A percentile compares a stretch with the other conserved stretches of the same genome.
These are phyloP conservation scores for Prunus mira DNA, from an alignment of 306 rosid genomes.

Conservation along the genomic window DNA sequence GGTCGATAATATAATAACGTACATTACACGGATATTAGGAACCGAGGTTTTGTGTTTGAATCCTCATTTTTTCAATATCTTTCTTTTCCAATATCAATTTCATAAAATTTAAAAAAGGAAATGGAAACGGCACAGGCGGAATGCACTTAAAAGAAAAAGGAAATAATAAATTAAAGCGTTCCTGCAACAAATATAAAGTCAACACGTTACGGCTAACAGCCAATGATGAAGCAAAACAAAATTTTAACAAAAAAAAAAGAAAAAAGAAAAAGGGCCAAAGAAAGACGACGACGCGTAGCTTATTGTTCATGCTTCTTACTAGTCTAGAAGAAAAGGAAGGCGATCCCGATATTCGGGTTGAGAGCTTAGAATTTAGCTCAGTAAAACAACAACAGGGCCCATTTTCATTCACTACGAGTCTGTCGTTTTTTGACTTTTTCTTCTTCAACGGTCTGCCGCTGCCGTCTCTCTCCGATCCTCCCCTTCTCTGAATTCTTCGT, in stretches of 20 bases:
- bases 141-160: background rate
- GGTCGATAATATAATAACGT: too few relatives aligned
- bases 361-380: background rate
- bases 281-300: background rate
- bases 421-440: conserved; percentile 21
- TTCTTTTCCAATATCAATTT: too few relatives aligned
- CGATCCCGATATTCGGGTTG: background rate
- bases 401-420: background rate
- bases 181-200: too few relatives aligned
- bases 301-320: background rate
- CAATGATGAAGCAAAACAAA: background rate
- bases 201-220: background rate
- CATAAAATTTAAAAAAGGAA: too few relatives aligned
- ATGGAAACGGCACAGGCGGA: background rate
- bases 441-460: conserved; percentile 22
- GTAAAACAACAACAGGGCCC: background rate
- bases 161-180: background rate
- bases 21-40: too few relatives aligned
- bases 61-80: too few relatives aligned
- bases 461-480: background rate
- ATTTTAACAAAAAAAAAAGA: background rate
- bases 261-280: background rate
- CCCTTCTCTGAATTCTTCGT: background rate
- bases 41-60: too few relatives aligned
- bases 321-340: background rate